Evolutionary conservation across 768 basidiomycete species (phyloP).

Genomic region (Trametes villosa): DNA sequence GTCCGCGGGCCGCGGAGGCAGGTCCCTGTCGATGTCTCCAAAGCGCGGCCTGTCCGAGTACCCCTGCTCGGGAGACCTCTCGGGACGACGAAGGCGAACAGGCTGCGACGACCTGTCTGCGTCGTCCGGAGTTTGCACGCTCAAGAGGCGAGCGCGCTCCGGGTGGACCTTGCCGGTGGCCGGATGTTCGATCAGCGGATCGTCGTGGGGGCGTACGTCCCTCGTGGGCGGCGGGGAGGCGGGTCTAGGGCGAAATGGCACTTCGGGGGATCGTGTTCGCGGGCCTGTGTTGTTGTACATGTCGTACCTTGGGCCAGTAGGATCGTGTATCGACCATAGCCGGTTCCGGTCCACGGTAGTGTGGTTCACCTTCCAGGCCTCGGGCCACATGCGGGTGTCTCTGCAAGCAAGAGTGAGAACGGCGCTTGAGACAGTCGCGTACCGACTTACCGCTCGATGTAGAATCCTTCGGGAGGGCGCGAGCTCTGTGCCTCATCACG

Average conservation of each 20-base stretch:
- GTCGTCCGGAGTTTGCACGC: neutral
- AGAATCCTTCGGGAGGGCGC: neutral
- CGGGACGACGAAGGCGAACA: constrained; percentile 10
- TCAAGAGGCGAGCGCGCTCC: constrained; percentile 22
- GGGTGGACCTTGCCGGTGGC: constrained; percentile 20
- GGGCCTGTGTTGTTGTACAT: neutral
- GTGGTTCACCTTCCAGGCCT: too few species aligned
- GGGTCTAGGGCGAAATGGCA: neutral
- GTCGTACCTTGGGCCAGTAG: too few species aligned
- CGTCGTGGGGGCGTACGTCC: neutral
- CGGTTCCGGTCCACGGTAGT: too few species aligned
- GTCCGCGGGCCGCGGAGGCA: neutral
- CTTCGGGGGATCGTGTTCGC: neutral
- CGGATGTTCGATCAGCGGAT: neutral
- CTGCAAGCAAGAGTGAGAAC: too few species aligned
- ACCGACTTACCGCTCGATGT: too few species aligned
- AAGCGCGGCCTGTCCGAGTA: neutral
- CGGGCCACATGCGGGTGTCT: too few species aligned
- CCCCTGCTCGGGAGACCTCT: neutral
- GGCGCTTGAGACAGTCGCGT: too few species aligned
- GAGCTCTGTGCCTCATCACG: constrained; percentile 24
- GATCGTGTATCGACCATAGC: too few species aligned
- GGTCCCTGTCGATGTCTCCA: neutral
- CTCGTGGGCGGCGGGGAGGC: neutral
- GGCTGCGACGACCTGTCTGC: neutral